A percentile compares a stretch with the other conserved stretches of the same genome.
phyloP scores from a whole-genome alignment of 495 filamentous ascomycete genomes.

The Apodospora peruviana region DNA sequence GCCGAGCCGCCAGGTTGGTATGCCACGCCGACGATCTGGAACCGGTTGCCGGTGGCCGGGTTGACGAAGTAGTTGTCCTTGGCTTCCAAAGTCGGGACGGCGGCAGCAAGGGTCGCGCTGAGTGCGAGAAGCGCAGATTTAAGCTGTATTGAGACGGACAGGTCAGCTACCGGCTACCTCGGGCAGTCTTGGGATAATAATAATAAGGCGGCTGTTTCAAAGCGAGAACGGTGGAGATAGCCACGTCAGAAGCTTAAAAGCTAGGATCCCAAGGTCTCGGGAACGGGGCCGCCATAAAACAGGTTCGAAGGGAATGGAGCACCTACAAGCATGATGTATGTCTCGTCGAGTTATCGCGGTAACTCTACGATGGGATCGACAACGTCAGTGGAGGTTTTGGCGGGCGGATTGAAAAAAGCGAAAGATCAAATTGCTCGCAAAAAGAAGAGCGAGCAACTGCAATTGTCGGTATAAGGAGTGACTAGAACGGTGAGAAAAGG shows the following conservation, averaged over 20 bases:
- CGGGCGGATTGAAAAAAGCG: no score
- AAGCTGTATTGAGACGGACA: constrained; percentile 12
- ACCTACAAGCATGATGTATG: background rate
- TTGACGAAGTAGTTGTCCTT: constrained; percentile 80
- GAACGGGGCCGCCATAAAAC: background rate
- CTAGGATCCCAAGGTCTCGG: background rate
- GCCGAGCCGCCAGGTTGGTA: constrained; percentile 88
- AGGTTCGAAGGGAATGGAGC: background rate
- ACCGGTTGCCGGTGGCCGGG: constrained; percentile 66
- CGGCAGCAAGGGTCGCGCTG: constrained; percentile 51
- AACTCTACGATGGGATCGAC: background rate
- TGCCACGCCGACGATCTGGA: constrained; percentile 87
- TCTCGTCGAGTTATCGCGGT: background rate
- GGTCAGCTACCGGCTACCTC: background rate
- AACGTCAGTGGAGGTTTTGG: no score
- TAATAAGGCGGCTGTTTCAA: no score
- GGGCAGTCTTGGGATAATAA: background rate
- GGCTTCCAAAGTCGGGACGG: constrained; percentile 68
- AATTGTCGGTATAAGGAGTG: background rate
- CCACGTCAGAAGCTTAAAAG: background rate
- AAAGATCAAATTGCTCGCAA: no score
- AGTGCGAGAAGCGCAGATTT: constrained; percentile 39
- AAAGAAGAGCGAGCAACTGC: no score
- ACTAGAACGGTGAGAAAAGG: constrained; percentile 1
- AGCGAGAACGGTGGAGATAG: background rate